These are phyloP conservation scores for Sungouiozyma ichnusensis DNA, from an alignment of 805 yeast genomes.

Conservation along the genomic window DNA sequence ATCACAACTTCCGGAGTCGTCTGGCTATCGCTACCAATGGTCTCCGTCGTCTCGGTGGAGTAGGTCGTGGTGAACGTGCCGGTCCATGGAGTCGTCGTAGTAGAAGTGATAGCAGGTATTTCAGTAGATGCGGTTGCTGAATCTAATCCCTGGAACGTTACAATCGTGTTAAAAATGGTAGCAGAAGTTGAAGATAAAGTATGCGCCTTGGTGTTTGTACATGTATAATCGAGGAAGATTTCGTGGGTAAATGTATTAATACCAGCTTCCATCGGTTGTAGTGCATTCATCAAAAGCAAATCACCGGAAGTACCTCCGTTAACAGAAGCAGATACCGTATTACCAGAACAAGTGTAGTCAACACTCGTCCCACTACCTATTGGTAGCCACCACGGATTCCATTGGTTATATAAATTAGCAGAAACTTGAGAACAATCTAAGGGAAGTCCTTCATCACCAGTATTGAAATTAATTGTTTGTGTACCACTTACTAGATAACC, in stretches of 20 bases:
- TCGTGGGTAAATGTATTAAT: conserved; percentile 15
- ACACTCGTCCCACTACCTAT: conserved; percentile 9
- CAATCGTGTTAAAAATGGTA: conserved; percentile 7
- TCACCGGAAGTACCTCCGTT: conserved; percentile 19
- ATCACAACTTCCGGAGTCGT: conserved; percentile 3
- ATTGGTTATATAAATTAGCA: conserved; percentile 17
- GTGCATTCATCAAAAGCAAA: conserved; percentile 26
- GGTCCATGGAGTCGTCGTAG: conserved; percentile 1
- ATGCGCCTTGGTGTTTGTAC: conserved; percentile 21
- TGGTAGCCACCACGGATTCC: conserved; percentile 31
- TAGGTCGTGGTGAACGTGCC: conserved; percentile 1
- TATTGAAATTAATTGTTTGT: conserved; percentile 22
- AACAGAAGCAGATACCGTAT: conserved; percentile 13
- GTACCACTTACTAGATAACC: conserved; percentile 24
- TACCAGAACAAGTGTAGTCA: conserved; percentile 16
- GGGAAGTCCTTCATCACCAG: conserved; percentile 25
- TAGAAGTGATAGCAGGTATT: conserved; percentile 5
- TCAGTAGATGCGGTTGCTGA: conserved; percentile 12
- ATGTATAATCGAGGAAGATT: conserved; percentile 14
- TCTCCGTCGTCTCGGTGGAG: conserved; percentile 3
- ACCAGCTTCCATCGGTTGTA: conserved; percentile 21
- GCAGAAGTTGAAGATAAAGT: conserved; percentile 14
- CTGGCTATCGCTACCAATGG: neutral
- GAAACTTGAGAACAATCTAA: conserved; percentile 27
- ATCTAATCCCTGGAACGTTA: conserved; percentile 8